Evolutionary conservation across 371 early-diverging fungal genomes (phyloP).

Genomic region (Lichtheimia ramosa): DNA sequence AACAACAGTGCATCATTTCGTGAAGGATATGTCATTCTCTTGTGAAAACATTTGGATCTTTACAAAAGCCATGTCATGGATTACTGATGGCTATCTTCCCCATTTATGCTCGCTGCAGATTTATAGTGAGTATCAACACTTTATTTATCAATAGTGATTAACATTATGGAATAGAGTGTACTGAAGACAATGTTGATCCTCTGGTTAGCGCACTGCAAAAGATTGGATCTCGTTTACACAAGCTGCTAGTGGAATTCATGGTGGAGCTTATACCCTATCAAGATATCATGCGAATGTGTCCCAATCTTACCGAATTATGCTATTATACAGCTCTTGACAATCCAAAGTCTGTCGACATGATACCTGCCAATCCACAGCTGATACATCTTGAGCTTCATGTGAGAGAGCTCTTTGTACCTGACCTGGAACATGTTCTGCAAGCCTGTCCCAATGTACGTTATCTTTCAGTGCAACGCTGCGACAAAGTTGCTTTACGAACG

Average conservation of each 20-base stretch:
- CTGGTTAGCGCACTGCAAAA: not conserved
- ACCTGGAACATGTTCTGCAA: conserved; percentile 2
- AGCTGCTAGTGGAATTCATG: not conserved
- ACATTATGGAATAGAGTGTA: not conserved
- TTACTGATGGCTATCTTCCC: not conserved
- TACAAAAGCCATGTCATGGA: conserved; percentile 2
- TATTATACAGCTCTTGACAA: not conserved
- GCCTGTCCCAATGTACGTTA: conserved; percentile 1
- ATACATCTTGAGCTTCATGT: not conserved
- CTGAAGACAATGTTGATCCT: not conserved
- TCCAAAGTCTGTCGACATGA: not conserved
- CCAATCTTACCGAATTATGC: conserved; percentile 3
- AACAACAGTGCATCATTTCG: not conserved
- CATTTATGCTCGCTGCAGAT: not conserved
- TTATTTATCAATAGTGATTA: not conserved
- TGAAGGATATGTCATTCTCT: not conserved
- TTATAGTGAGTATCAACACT: not conserved
- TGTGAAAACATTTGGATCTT: not conserved
- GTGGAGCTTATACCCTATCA: not conserved
- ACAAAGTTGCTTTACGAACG: not conserved
- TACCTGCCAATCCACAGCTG: not conserved
- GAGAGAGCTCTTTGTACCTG: not conserved
- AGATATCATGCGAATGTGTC: not conserved
- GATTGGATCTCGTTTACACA: not conserved
- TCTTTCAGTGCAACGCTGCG: conserved; percentile 5